Evolutionary conservation across 176 grass and related monocot genomes (phyloP), one percentile per base, ranked within the genome.

Genomic region (Pharus latifolius): DNA sequence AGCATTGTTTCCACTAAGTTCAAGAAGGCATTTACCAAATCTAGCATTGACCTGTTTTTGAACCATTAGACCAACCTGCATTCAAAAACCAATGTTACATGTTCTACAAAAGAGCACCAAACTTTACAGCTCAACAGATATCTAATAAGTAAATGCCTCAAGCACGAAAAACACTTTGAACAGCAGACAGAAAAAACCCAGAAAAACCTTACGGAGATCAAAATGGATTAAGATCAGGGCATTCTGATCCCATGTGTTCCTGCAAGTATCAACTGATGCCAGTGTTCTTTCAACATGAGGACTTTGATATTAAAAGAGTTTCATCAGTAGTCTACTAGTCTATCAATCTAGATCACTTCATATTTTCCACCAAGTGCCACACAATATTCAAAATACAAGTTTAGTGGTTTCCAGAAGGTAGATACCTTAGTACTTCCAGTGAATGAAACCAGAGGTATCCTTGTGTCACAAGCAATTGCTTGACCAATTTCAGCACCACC

Each of bases 1-100:
- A 59, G 95, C 95, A 79, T 99, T 94, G 81, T 99, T 99, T 65
- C 95, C 95, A 14, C 95, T 99, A 78, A 99, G 90, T 82, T 99
- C 95, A 70, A 99, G 89, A 70, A 99, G 88, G 50, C 90, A 94
- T 91, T 94, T 99, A 42, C 87, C 95, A 76, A 88, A 99, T 83
- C 95, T 87, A 2, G 70, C 81, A 78, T 32, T 85, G 17, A 88
- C 95, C 52, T 85, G 86, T 47, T 91, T 87, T 57, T 99, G 87
- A 83, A 99, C 82, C 56, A 84, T 80, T 51, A 88, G 84, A 53
- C 95, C 95, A 65, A 90, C 95, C 90, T 99, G 87, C 70, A 81
- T 88, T 60, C 16, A 62, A 51, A 42, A 72, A 60, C 16, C 14
- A 65, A 26, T 25, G 41, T 73, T 30, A 60, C 8, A 73, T 15